Evolutionary conservation across 257 asterid species (phyloP), one percentile per base, ranked within the genome.

Genomic region (Solanum corneliomulleri): DNA sequence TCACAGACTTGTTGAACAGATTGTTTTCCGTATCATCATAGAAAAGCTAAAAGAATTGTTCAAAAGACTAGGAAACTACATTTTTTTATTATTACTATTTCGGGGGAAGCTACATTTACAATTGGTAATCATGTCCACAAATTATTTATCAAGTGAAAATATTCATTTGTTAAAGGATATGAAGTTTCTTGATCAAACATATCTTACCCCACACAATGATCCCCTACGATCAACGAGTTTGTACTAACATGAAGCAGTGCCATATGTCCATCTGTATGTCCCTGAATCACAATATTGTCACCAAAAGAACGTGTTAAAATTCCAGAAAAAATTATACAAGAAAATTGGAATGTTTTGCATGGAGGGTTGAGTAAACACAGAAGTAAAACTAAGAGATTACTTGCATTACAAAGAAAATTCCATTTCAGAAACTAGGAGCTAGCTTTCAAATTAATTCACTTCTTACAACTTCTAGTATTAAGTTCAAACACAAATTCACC

Each of bases 181-280:
- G 44, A 66, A 86, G 47, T 33, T 16, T 77, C 41, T 16, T 18
- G 39, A 49, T 62, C 47, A 5, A n/a, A 20, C 47, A 33, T 71
- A 42, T 37, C 98, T 89, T 93, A 95, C 99, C 99, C 99, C 81
- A 97, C 94, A 85, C 99, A 97, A 89, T 97, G 99, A 93, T 97
- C 99, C 70, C 99, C 99, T 49, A 93, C 99, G 84, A 95, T 92
- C 94, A 97, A 88, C 6, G 99, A 91, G 91, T 97, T 93, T 70
- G 99, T 92, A 90, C 90, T 87, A 88, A 94, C 93, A 90, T 97
- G 98, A 90, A 95, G 98, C 89, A 97, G 77, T 60, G 93, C 98
- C 94, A 95, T 82, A 88, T 97, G 99, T 84, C 99, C 98, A 88
- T 97, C 99, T 60, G 99, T 95, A 91, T 97, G 99, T 89, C 99